Percentiles rank a stretch among this genome's conserved stretches.
phyloP scores from a whole-genome alignment of 163 green algal species.

The Picocystis sp. region DNA sequence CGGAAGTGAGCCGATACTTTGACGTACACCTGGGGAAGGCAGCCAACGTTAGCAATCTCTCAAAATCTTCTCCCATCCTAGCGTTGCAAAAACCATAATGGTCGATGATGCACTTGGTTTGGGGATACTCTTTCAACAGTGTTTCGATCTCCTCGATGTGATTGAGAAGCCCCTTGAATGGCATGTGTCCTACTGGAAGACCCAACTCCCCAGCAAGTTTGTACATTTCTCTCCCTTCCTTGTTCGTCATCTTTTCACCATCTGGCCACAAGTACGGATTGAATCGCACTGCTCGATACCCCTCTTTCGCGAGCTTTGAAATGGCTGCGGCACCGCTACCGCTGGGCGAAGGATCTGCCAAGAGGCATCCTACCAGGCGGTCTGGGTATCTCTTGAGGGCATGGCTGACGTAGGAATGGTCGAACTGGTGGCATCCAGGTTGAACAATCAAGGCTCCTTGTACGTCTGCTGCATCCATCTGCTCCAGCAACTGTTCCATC shows the following conservation, averaged over 20 bases:
- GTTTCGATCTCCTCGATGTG: conserved; percentile 38
- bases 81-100: conserved; percentile 46
- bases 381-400: conserved; percentile 24
- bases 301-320: conserved; percentile 14
- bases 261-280: conserved; percentile 47
- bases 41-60: conserved; percentile 18
- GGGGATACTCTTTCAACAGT: conserved; percentile 24
- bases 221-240: conserved; percentile 12
- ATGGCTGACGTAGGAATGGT: conserved; percentile 40
- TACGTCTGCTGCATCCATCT: conserved; percentile 24
- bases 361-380: conserved; percentile 34
- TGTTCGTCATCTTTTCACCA: conserved; percentile 36
- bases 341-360: conserved; percentile 35
- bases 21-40: conserved; percentile 32
- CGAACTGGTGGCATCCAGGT: conserved; percentile 37
- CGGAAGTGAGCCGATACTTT: conserved; percentile 38
- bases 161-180: conserved; percentile 28
- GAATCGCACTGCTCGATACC: conserved; percentile 35
- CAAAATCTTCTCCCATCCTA: conserved; percentile 19
- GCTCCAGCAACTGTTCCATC: conserved; percentile 22
- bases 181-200: conserved; percentile 23
- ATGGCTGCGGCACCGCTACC: conserved; percentile 13
- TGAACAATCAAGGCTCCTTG: conserved; percentile 34
- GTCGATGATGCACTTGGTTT: conserved; percentile 42
- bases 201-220: conserved; percentile 3